Percentiles rank a stretch among this genome's conserved stretches.
phyloP scores from a whole-genome alignment of 352 stramenopile species.

The Phytophthora agathidicida region DNA sequence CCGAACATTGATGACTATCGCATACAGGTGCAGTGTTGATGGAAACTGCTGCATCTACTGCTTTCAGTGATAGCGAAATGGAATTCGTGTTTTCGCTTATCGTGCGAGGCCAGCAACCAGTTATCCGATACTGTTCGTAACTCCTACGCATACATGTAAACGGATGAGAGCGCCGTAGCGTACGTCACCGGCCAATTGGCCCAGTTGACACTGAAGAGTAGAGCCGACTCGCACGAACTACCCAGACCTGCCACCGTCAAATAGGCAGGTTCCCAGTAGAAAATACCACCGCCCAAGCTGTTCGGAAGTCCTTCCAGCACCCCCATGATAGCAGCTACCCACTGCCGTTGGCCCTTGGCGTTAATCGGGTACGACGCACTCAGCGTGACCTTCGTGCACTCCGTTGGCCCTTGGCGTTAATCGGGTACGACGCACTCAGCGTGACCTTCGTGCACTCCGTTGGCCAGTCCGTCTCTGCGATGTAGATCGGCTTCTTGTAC shows the following conservation, averaged over 20 bases:
- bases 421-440: conserved; percentile 30
- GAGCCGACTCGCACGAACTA: conserved; percentile 34
- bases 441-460: conserved; percentile 30
- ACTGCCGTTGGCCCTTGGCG: conserved; percentile 35
- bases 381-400: no score
- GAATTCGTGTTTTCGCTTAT: no score
- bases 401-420: conserved; percentile 30
- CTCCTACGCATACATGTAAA: conserved; percentile 30
- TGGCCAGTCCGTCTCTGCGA: conserved; percentile 42
- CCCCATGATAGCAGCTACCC: conserved; percentile 29
- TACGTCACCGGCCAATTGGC: conserved; percentile 23
- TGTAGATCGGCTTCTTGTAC: conserved; percentile 37
- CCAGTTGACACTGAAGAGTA: conserved; percentile 40
- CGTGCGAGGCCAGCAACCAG: no score
- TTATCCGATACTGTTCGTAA: no score
- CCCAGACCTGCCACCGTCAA: conserved; percentile 26
- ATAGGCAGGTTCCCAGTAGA: conserved; percentile 44
- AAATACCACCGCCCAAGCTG: conserved; percentile 33
- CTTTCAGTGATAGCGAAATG: no score
- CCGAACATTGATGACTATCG: no score
- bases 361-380: no score
- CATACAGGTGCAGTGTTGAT: no score
- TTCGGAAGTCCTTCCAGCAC: conserved; percentile 28
- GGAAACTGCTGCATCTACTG: no score
- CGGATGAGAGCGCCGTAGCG: conserved; percentile 31